A percentile compares a stretch with the other conserved stretches of the same genome.
Conservation (phyloP, 129 eudicot genomes). For the Erigeron canadensis region DNA sequence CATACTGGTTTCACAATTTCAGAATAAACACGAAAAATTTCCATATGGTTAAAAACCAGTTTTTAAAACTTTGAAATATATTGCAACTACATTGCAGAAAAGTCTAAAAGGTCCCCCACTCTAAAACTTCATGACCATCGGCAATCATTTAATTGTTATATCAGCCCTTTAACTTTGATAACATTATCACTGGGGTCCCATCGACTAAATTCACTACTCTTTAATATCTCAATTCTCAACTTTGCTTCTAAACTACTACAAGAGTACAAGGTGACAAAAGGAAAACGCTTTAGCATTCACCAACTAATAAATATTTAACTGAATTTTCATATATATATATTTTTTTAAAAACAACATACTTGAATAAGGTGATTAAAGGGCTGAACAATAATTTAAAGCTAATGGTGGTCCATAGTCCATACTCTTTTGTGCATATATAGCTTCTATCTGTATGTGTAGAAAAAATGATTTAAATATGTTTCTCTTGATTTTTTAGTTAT, state of each 20-base stretch:
- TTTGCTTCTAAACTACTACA: slow-evolving; percentile 27
- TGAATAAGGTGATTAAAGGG: not conserved
- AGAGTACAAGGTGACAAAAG: not conserved
- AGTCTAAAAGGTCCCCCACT: slow-evolving; percentile 30
- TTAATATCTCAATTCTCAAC: slow-evolving; percentile 21
- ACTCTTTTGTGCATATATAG: not conserved
- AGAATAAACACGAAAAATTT: too few species aligned
- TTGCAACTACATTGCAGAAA: slow-evolving; percentile 15
- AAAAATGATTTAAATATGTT: too few species aligned
- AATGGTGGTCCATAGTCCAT: not conserved
- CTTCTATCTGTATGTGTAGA: too few species aligned
- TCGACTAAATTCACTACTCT: slow-evolving; percentile 24
- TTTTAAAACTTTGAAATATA: too few species aligned
- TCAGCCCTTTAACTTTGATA: slow-evolving; percentile 35
- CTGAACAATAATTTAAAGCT: not conserved
- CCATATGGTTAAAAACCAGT: too few species aligned
- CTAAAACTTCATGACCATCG: slow-evolving; percentile 25
- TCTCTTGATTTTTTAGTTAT: too few species aligned
- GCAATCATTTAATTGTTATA: slow-evolving; percentile 33
- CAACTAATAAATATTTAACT: slow-evolving; percentile 14
- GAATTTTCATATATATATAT: not conserved
- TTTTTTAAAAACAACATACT: not conserved
- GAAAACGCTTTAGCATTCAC: slow-evolving; percentile 3
- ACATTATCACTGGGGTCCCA: slow-evolving; percentile 35
- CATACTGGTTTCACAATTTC: too few species aligned